These are phyloP conservation scores for Drechslerella dactyloides DNA, from an alignment of 2,329 filamentous ascomycete genomes.

Conservation along the genomic window DNA sequence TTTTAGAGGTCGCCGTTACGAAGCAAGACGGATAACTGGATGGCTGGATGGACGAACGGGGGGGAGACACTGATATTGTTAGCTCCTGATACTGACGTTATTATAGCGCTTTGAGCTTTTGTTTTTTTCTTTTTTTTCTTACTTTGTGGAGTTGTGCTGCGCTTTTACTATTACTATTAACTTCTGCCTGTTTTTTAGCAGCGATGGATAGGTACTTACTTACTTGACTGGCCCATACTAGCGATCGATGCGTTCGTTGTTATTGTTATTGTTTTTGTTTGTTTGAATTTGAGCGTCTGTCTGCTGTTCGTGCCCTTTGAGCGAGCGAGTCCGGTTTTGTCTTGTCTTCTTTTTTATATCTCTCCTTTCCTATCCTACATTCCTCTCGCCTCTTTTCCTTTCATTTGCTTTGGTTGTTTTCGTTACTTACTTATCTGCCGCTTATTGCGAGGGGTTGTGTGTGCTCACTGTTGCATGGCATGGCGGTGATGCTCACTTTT, in stretches of 20 bases:
- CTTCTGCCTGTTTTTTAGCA: neutral
- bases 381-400: neutral
- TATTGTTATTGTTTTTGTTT: conserved; percentile 5
- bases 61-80: neutral
- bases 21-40: conserved; percentile 13
- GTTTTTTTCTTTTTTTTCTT: too few species aligned
- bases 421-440: too few species aligned
- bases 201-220: neutral
- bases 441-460: too few species aligned
- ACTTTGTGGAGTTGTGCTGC: neutral
- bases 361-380: conserved; percentile 1
- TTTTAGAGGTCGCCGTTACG: conserved; percentile 31
- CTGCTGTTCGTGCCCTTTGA: conserved; percentile 8
- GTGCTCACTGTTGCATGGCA: too few species aligned
- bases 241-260: neutral
- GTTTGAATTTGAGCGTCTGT: too few species aligned
- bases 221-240: neutral
- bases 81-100: too few species aligned
- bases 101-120: too few species aligned
- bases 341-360: neutral
- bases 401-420: too few species aligned
- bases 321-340: conserved; percentile 9
- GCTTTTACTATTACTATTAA: neutral
- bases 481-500: too few species aligned
- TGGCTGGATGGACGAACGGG: neutral